Evolutionary conservation across 1,284 basidiomycete species (phyloP).

Genomic region (Ceratobasidium sp.): DNA sequence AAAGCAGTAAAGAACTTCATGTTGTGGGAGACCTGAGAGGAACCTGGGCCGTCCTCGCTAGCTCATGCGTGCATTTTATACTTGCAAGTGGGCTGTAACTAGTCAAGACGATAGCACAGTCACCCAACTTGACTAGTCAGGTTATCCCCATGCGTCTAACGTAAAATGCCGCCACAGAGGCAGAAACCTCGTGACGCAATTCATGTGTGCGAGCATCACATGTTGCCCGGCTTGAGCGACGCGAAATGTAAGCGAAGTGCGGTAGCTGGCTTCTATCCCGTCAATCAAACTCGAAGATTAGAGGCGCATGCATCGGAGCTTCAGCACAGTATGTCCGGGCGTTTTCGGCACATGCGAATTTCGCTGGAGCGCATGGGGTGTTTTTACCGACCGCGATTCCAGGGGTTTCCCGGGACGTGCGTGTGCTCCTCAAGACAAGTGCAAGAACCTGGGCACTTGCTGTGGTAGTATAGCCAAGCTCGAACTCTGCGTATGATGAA

Average conservation of each 20-base stretch:
- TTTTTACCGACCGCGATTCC: background rate
- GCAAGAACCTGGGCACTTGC: background rate
- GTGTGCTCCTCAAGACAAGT: background rate
- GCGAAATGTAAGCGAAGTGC: background rate
- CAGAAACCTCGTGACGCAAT: constrained; percentile 32
- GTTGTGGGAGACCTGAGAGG: background rate
- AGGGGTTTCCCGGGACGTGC: constrained; percentile 30
- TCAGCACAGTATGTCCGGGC: constrained; percentile 21
- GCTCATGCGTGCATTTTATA: constrained; percentile 10
- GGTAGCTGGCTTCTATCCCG: constrained; percentile 18
- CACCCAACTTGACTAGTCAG: constrained; percentile 11
- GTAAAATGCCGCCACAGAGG: constrained; percentile 40
- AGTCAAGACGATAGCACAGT: background rate
- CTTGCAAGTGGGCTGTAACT: background rate
- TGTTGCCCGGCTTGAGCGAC: constrained; percentile 27
- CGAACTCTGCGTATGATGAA: background rate
- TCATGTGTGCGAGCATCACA: constrained; percentile 1
- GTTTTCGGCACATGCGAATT: background rate
- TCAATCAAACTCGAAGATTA: background rate
- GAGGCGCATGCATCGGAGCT: constrained; percentile 33
- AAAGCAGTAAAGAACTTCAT: constrained; percentile 41
- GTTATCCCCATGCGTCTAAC: constrained; percentile 33
- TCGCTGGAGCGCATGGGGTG: background rate
- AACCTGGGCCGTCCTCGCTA: background rate
- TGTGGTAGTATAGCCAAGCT: background rate